Evolutionary conservation across 768 basidiomycete species (phyloP), one percentile per base, ranked within the genome.

Genomic region (Cystobasidium ongulense): DNA sequence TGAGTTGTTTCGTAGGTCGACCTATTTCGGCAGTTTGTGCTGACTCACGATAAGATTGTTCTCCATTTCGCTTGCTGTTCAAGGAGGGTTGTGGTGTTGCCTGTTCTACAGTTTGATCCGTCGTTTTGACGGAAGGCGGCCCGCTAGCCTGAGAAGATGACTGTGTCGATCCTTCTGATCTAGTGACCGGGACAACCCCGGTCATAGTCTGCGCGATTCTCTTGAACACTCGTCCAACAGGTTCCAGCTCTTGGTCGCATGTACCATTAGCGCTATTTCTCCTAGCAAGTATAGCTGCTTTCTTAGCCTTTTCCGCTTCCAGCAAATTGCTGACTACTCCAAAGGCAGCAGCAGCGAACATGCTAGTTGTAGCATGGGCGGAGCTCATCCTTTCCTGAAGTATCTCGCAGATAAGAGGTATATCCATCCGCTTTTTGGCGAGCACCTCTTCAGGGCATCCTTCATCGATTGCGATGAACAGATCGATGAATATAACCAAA

Each of bases 381-480:
- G 65, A 67, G 15, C 29, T 23, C 31, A 50, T 67, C 46, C 65
- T 67, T 21, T 39, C 65, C 31, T 67, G 38, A 4, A 67, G 50
- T n/a, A 67, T 67, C 7, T 39, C 27, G 11, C 29, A 41, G 46
- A 67, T 21, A 10, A 39, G 39, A 4, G 65, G 65, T 2, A 67
- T 67, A 23, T 67, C 43, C 2, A 15, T 41, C 33, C 46, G 7
- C 65, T 67, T 67, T n/a, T 29, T 11, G 3, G 41, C 50, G 15
- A 67, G 65, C 15, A 67, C 62, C 1, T 31, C 33, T 23, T 74
- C 76, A 1, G 68, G 5, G 10, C 39, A 62, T 35, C 73, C 78
- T 11, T 67, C 57, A 54, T 78, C 78, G 25, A 78, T 71, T 0
- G 64, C 70, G 33, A 76, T 76, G 27, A 77, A 78, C 3, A 77